Evolutionary conservation across 2,329 filamentous ascomycete genomes (phyloP).

Genomic region (Pestalotiopsis fici): DNA sequence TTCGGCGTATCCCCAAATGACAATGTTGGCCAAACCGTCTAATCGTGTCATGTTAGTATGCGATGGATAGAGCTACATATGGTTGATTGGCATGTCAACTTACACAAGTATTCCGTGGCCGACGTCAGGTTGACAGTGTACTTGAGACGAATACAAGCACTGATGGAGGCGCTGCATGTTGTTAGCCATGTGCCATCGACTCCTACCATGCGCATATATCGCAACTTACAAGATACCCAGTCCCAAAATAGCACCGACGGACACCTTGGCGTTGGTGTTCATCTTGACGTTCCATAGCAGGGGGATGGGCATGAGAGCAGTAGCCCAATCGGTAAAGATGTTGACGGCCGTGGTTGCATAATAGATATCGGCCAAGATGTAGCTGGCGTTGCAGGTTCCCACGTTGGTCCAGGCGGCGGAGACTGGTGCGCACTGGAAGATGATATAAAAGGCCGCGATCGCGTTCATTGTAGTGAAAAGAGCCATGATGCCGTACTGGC

Average conservation of each 20-base stretch:
- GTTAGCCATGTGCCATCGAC: background rate
- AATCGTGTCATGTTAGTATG: background rate
- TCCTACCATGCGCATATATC: background rate
- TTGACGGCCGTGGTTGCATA: slow-evolving; percentile 21
- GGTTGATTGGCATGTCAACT: background rate
- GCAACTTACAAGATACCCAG: slow-evolving; percentile 15
- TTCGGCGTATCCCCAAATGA: slow-evolving; percentile 22
- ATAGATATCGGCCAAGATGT: slow-evolving; percentile 18
- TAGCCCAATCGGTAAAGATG: slow-evolving; percentile 1
- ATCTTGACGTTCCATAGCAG: slow-evolving; percentile 21
- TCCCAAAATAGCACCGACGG: slow-evolving; percentile 18
- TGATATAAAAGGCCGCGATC: slow-evolving; percentile 19
- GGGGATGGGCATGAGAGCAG: slow-evolving; percentile 14
- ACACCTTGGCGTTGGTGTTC: slow-evolving; percentile 18
- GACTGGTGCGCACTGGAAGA: slow-evolving; percentile 17
- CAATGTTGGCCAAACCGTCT: slow-evolving; percentile 17
- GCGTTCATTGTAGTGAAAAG: slow-evolving; percentile 18
- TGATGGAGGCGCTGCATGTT: slow-evolving; percentile 15
- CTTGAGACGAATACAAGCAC: slow-evolving; percentile 18
- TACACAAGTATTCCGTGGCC: slow-evolving; percentile 17
- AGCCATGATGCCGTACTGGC: slow-evolving; percentile 16
- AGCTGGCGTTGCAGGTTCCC: slow-evolving; percentile 12
- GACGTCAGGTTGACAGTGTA: slow-evolving; percentile 19
- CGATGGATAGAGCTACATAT: background rate
- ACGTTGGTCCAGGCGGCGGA: slow-evolving; percentile 17